These are phyloP conservation scores for Fusarium anthophilum DNA, from an alignment of 2,329 filamentous ascomycete genomes.

Conservation along the genomic window DNA sequence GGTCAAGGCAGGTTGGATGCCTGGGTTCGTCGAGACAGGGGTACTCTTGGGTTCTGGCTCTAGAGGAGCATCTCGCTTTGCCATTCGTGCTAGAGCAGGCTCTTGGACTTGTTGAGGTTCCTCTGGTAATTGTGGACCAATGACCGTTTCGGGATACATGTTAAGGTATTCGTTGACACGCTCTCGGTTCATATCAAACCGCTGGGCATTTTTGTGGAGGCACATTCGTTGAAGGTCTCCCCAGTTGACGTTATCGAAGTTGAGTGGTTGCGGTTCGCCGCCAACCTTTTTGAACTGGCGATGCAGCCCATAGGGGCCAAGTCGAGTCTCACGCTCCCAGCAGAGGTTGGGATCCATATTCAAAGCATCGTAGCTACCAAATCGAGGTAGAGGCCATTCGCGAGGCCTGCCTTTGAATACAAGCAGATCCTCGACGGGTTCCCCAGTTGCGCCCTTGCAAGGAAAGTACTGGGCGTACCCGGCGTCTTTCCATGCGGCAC, in stretches of 20 bases:
- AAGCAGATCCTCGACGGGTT: slow-evolving; percentile 67
- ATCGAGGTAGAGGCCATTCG: slow-evolving; percentile 66
- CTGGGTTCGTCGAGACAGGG: not conserved
- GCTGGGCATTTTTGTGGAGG: slow-evolving; percentile 69
- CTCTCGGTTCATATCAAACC: slow-evolving; percentile 61
- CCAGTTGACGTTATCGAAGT: slow-evolving; percentile 76
- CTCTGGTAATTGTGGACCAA: slow-evolving; percentile 21
- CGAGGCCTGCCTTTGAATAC: slow-evolving; percentile 70
- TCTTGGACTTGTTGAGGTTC: slow-evolving; percentile 12
- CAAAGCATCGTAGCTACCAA: slow-evolving; percentile 70
- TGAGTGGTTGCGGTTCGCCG: slow-evolving; percentile 50
- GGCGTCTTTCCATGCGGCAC: slow-evolving; percentile 64
- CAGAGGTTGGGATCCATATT: slow-evolving; percentile 71
- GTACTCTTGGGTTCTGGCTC: not conserved
- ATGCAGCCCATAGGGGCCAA: slow-evolving; percentile 71
- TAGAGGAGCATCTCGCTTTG: slow-evolving; percentile 14
- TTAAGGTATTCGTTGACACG: slow-evolving; percentile 56
- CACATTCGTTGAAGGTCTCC: slow-evolving; percentile 75
- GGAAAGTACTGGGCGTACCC: slow-evolving; percentile 68
- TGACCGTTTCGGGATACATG: slow-evolving; percentile 51
- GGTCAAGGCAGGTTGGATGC: not conserved
- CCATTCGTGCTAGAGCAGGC: slow-evolving; percentile 6
- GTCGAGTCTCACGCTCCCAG: slow-evolving; percentile 74
- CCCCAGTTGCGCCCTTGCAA: slow-evolving; percentile 72
- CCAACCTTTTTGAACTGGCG: slow-evolving; percentile 58